Percentiles rank a stretch among this genome's conserved stretches.
Conservation (phyloP, 352 stramenopile species). For the Halophytophthora batemanensis region DNA sequence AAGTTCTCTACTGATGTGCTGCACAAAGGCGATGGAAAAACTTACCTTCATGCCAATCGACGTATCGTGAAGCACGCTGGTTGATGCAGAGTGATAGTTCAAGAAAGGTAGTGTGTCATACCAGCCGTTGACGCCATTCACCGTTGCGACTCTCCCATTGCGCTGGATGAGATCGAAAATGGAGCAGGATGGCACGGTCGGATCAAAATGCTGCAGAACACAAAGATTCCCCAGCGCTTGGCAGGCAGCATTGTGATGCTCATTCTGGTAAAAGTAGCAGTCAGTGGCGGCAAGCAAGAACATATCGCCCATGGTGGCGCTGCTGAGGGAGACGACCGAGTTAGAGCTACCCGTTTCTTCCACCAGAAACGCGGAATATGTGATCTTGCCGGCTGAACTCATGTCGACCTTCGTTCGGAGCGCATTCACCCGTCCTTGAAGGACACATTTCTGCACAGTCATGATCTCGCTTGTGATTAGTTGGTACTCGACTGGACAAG, state of each 20-base stretch:
- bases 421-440: constrained; percentile 39
- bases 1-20: background rate
- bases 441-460: constrained; percentile 38
- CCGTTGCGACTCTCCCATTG: constrained; percentile 37
- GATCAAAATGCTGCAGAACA: constrained; percentile 89
- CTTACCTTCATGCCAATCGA: constrained; percentile 76
- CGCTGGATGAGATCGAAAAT: constrained; percentile 75
- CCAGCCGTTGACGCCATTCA: constrained; percentile 58
- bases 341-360: constrained; percentile 30
- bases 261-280: constrained; percentile 87
- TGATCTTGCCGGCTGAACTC: constrained; percentile 26
- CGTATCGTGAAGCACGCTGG: constrained; percentile 57
- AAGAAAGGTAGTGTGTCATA: constrained; percentile 87
- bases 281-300: constrained; percentile 65
- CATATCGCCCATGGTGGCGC: constrained; percentile 75
- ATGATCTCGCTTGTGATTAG: constrained; percentile 40
- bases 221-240: constrained; percentile 92
- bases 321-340: constrained; percentile 33
- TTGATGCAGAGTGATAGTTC: constrained; percentile 62
- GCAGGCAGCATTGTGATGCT: constrained; percentile 69
- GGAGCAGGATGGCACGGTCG: constrained; percentile 55
- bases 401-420: constrained; percentile 53
- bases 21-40: background rate
- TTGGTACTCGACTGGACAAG: constrained; percentile 58
- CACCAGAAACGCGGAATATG: constrained; percentile 39